These are phyloP conservation scores for Hypomontagnella submonticulosa DNA, from an alignment of 495 filamentous ascomycete genomes.

Conservation along the genomic window DNA sequence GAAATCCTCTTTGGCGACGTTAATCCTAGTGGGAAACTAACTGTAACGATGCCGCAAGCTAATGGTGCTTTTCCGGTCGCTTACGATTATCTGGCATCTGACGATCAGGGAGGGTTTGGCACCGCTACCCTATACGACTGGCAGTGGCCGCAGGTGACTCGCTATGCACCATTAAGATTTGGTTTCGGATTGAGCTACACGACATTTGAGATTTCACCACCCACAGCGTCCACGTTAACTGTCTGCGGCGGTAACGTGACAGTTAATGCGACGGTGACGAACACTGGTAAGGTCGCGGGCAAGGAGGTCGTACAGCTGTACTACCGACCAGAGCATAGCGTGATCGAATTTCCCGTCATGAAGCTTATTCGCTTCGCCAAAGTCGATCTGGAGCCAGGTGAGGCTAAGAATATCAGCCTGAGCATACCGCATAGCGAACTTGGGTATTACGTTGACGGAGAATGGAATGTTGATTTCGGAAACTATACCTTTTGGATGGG, in stretches of 20 bases:
- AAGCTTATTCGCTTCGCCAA: constrained; percentile 81
- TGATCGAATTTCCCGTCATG: constrained; percentile 71
- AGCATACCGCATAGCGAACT: constrained; percentile 60
- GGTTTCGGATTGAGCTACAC: constrained; percentile 78
- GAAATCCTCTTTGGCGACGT: constrained; percentile 26
- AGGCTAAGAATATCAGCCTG: constrained; percentile 65
- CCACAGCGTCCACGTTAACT: constrained; percentile 63
- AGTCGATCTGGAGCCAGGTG: constrained; percentile 61
- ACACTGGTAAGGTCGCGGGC: constrained; percentile 70
- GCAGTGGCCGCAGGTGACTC: constrained; percentile 18
- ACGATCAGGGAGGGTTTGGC: constrained; percentile 16
- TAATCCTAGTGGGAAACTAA: constrained; percentile 43
- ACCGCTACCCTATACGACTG: constrained; percentile 21
- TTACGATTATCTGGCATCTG: constrained; percentile 23
- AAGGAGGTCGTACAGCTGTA: constrained; percentile 83
- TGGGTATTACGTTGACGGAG: constrained; percentile 32
- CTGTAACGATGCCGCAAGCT: constrained; percentile 30
- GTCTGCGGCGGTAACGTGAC: constrained; percentile 57
- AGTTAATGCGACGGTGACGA: constrained; percentile 67
- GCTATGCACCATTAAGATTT: constrained; percentile 68
- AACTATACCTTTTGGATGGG: constrained; percentile 37
- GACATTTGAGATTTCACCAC: constrained; percentile 69
- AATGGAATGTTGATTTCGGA: constrained; percentile 31
- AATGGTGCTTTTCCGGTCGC: constrained; percentile 23
- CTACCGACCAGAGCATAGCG: constrained; percentile 67